phyloP scores from a whole-genome alignment of 2,329 filamentous ascomycete species.

The Nigrospora osmanthi region DNA sequence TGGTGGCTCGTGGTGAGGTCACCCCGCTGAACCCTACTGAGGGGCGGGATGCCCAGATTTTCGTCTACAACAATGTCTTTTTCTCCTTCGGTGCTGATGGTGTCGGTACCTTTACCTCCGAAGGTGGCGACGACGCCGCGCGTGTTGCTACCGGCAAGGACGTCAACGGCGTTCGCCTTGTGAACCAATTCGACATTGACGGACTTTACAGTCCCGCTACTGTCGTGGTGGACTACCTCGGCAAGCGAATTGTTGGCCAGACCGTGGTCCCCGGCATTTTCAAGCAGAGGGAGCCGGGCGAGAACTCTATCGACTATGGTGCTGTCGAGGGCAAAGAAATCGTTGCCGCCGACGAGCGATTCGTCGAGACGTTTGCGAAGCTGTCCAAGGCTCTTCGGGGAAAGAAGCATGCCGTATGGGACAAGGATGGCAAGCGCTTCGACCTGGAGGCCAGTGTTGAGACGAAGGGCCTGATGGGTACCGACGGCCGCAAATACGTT shows the following conservation, averaged over 20 bases:
- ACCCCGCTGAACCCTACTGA: conserved; percentile 93
- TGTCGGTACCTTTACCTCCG: conserved; percentile 91
- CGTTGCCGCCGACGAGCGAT: conserved; percentile 83
- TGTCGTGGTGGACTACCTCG: conserved; percentile 92
- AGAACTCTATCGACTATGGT: conserved; percentile 98
- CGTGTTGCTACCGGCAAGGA: conserved; percentile 95
- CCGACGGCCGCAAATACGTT: conserved; percentile 95
- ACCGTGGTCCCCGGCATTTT: conserved; percentile 98
- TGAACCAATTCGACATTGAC: conserved; percentile 95
- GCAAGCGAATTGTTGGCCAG: conserved; percentile 94
- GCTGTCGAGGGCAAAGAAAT: conserved; percentile 96
- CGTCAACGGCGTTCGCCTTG: conserved; percentile 84
- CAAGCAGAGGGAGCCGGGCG: conserved; percentile 93
- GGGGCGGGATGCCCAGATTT: conserved; percentile 87
- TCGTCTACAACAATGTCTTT: conserved; percentile 99
- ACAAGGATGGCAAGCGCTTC: conserved; percentile 86
- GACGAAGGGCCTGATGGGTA: conserved; percentile 95
- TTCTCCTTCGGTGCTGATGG: conserved; percentile 98
- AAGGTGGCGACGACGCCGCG: conserved; percentile 94
- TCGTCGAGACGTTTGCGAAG: conserved; percentile 77
- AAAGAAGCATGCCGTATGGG: conserved; percentile 95
- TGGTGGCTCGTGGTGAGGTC: conserved; percentile 89
- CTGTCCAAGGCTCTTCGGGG: conserved; percentile 85
- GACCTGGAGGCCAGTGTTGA: conserved; percentile 94
- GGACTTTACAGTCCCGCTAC: conserved; percentile 93